These are phyloP conservation scores for Claviceps pazoutovae DNA, from an alignment of 2,329 filamentous ascomycete genomes.

Conservation along the genomic window DNA sequence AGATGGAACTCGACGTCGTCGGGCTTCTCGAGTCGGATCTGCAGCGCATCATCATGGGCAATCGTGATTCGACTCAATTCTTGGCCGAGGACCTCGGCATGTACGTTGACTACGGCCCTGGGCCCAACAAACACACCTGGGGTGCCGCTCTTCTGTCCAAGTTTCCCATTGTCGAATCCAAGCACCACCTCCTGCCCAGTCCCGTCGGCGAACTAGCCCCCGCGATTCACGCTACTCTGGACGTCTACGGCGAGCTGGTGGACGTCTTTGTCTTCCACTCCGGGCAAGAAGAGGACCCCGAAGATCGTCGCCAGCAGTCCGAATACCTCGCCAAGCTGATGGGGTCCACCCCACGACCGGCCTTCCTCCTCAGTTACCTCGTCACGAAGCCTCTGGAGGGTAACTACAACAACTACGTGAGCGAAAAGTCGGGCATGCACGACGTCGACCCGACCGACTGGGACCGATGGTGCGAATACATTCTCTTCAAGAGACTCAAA, in stretches of 20 bases:
- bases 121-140: slow-evolving; percentile 98
- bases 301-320: slow-evolving; percentile 76
- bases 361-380: slow-evolving; percentile 79
- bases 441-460: slow-evolving; percentile 88
- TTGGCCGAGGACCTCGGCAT: slow-evolving; percentile 93
- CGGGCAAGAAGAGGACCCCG: slow-evolving; percentile 89
- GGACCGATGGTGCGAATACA: slow-evolving; percentile 99
- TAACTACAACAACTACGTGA: slow-evolving; percentile 95
- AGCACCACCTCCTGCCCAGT: slow-evolving; percentile 84
- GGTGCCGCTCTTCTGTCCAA: slow-evolving; percentile 85
- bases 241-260: slow-evolving; percentile 77
- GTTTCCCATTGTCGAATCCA: slow-evolving; percentile 94
- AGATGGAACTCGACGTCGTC: slow-evolving; percentile 92
- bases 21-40: slow-evolving; percentile 88
- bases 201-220: slow-evolving; percentile 91
- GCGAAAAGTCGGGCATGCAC: slow-evolving; percentile 75
- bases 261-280: slow-evolving; percentile 98
- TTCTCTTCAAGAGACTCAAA: slow-evolving; percentile 80
- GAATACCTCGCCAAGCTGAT: slow-evolving; percentile 80
- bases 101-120: slow-evolving; percentile 96
- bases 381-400: slow-evolving; percentile 82
- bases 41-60: slow-evolving; percentile 99
- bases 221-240: slow-evolving; percentile 90
- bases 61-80: slow-evolving; percentile 89
- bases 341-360: slow-evolving; percentile 65